A percentile compares a stretch with the other conserved stretches of the same genome.
These are phyloP conservation scores for Boletellus sp. DNA, from an alignment of 1,284 basidiomycete species.

Conservation along the genomic window DNA sequence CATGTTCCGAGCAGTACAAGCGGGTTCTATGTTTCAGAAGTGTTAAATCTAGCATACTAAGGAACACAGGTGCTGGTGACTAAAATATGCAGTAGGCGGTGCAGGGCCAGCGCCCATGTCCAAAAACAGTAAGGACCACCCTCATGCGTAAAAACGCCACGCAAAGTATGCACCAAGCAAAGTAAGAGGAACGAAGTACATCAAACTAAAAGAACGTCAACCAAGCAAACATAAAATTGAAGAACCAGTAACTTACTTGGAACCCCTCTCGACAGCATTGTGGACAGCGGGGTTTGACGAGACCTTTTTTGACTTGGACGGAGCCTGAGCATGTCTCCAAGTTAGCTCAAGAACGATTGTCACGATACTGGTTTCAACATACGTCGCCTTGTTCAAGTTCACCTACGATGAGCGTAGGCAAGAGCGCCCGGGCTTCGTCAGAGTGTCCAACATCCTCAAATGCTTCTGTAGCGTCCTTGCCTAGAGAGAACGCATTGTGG, in stretches of 20 bases:
- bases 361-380: slow-evolving; percentile 31
- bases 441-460: slow-evolving; percentile 99
- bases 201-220: slow-evolving; percentile 42
- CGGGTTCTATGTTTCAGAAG: slow-evolving; percentile 1
- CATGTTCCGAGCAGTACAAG: background rate
- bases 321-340: slow-evolving; percentile 5
- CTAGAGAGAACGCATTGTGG: slow-evolving; percentile 37
- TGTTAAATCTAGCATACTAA: slow-evolving; percentile 23
- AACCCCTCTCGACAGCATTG: slow-evolving; percentile 60
- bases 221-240: background rate
- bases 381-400: slow-evolving; percentile 73
- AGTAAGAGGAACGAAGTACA: slow-evolving; percentile 78
- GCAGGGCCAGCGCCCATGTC: slow-evolving; percentile 1
- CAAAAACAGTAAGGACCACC: background rate
- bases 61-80: slow-evolving; percentile 8
- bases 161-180: slow-evolving; percentile 79
- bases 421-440: slow-evolving; percentile 91
- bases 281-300: slow-evolving; percentile 35
- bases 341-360: background rate
- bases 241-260: slow-evolving; percentile 51
- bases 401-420: slow-evolving; percentile 76
- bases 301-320: slow-evolving; percentile 43
- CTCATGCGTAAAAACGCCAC: slow-evolving; percentile 67
- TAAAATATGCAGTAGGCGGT: slow-evolving; percentile 11
- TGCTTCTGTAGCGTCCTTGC: slow-evolving; percentile 93